Percentiles rank a stretch among this genome's conserved stretches.
These are phyloP conservation scores for Keithomyces neogunnii DNA, from an alignment of 2,329 filamentous ascomycete species.

Conservation along the genomic window DNA sequence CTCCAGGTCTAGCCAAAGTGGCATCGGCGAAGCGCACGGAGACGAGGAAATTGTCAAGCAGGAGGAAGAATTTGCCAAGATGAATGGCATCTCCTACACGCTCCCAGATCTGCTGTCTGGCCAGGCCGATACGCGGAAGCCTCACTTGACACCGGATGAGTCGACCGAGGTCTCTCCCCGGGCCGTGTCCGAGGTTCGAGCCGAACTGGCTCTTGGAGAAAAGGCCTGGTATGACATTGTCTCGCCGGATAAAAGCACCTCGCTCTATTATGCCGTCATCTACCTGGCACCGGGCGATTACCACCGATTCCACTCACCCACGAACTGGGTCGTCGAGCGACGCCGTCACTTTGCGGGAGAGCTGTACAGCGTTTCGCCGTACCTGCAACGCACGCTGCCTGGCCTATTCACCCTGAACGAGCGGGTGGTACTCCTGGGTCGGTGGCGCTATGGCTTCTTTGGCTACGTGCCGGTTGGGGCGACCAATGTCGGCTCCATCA, in stretches of 20 bases:
- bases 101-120: conserved; percentile 82
- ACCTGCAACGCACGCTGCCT: conserved; percentile 84
- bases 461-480: conserved; percentile 91
- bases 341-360: conserved; percentile 97
- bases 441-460: conserved; percentile 98
- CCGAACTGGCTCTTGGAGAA: conserved; percentile 69
- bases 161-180: conserved; percentile 54
- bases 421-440: conserved; percentile 82
- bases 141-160: conserved; percentile 59
- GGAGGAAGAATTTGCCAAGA: conserved; percentile 85
- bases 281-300: conserved; percentile 97
- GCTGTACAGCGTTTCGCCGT: conserved; percentile 89
- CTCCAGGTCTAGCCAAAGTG: conserved; percentile 14
- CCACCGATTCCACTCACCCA: conserved; percentile 93
- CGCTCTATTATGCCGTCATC: conserved; percentile 87
- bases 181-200: conserved; percentile 77
- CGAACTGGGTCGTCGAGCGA: conserved; percentile 89
- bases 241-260: conserved; percentile 53
- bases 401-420: conserved; percentile 96
- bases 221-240: conserved; percentile 64
- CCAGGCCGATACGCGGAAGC: conserved; percentile 33
- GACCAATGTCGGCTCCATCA: conserved; percentile 94
- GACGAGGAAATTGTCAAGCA: conserved; percentile 62
- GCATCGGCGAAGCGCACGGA: conserved; percentile 27
- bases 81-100: conserved; percentile 95